Evolutionary conservation across 78 protist species (phyloP), one percentile per base, ranked within the genome.

Genomic region (Dictyostelium discoideum): DNA sequence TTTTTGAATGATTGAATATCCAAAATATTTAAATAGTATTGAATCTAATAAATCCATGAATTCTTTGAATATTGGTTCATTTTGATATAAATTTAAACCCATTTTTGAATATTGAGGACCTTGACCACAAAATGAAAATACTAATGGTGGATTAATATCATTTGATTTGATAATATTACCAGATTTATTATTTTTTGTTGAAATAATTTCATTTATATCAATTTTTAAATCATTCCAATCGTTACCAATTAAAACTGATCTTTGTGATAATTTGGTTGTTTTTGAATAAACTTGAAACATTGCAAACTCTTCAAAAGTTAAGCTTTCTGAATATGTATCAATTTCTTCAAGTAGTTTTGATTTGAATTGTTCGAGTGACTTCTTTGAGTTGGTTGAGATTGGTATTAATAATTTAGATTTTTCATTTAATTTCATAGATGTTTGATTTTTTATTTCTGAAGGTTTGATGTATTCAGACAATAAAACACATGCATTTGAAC

Each of bases 401-500:
- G 94, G 94, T 13, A 88, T 69, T 78, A 87, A 87, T 32, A 54
- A 60, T 42, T 87, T 69, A 42, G 40, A 46, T 24, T 57, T 2
- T 42, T 42, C 42, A 22, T 40, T 78, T 37, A 18, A n/a, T 29
- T 78, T 40, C 10, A 0, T 74, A 32, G 54, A 10, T 87, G 32
- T 16, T 76, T 37, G 1, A 84, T 37, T 32, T 44, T 29, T 6
- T 14, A 3, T 2, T 16, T 57, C 44, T 1, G 39, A 9, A 20
- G 48, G 67, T 18, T 39, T 20, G 22, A 14, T 77, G 42, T 63
- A 87, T 63, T 87, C 93, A 6, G 24, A 26, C 18, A 96, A 63
- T 10, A 96, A 11, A 11, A 95, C 5, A 32, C 96, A 98, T 22
- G 74, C 86, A 72, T 97, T 97, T 32, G 98, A 74, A 16, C 98